Conservation (phyloP, 805 yeast genomes). For the Tetrapisispora namnaoensis region DNA sequence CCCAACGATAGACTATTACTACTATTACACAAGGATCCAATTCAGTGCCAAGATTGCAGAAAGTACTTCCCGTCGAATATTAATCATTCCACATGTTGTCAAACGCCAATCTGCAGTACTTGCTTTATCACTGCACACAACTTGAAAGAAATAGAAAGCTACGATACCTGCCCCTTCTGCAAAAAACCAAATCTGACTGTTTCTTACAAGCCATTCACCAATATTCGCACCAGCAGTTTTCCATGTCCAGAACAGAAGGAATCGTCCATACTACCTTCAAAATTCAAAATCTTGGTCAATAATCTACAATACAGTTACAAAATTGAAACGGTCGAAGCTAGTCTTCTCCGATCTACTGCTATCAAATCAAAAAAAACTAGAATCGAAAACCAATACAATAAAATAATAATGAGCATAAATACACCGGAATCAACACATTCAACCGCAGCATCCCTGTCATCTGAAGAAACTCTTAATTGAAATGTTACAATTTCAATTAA, state of each 20-base stretch:
- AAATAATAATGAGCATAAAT: conserved; percentile 4
- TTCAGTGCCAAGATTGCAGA: conserved; percentile 92
- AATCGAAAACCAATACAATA: background rate
- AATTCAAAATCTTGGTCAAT: background rate
- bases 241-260: background rate
- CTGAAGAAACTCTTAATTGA: background rate
- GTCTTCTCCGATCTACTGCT: background rate
- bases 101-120: conserved; percentile 39
- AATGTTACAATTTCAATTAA: too few relatives aligned
- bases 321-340: background rate
- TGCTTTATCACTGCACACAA: conserved; percentile 89
- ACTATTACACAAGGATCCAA: conserved; percentile 52
- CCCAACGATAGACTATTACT: conserved; percentile 34
- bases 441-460: background rate
- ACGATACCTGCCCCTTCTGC: background rate
- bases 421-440: background rate
- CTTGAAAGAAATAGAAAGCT: conserved; percentile 44
- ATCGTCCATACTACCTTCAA: background rate
- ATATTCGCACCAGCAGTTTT: background rate
- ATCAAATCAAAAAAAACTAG: background rate
- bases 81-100: conserved; percentile 1
- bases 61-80: conserved; percentile 32
- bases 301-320: background rate
- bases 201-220: background rate
- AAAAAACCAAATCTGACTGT: background rate